phyloP scores from a whole-genome alignment of 345 rosid species.

The Brassica nigra region DNA sequence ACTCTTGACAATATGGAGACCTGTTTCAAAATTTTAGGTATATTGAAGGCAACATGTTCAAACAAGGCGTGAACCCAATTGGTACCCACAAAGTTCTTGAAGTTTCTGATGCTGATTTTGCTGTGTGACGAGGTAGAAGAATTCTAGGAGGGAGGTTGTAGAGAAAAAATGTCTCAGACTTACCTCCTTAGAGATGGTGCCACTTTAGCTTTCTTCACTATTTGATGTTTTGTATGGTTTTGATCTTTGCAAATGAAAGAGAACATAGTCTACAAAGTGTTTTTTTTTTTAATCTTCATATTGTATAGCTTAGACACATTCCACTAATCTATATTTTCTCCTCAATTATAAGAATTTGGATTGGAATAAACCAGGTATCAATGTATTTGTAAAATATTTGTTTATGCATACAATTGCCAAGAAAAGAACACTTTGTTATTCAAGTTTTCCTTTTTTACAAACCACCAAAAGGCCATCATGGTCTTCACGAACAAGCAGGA shows the following conservation, averaged over 20 bases:
- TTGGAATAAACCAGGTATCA: neutral
- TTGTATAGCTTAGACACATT: constrained; percentile 37
- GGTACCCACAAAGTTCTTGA: constrained; percentile 87
- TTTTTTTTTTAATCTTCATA: neutral
- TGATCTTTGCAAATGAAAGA: constrained; percentile 28
- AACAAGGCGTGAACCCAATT: constrained; percentile 77
- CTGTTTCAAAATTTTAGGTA: constrained; percentile 54
- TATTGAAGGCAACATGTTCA: constrained; percentile 85
- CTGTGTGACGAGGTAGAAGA: constrained; percentile 39
- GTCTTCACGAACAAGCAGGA: constrained; percentile 56
- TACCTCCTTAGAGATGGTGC: constrained; percentile 22
- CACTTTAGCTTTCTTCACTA: constrained; percentile 23
- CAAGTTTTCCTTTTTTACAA: neutral
- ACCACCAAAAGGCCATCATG: neutral
- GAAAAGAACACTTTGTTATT: neutral
- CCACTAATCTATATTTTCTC: constrained; percentile 21
- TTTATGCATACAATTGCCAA: constrained; percentile 14
- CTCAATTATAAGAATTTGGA: neutral
- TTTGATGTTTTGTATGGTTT: constrained; percentile 28
- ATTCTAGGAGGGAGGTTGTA: constrained; percentile 20
- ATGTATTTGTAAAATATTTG: neutral
- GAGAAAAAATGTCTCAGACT: constrained; percentile 33
- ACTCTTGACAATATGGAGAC: neutral
- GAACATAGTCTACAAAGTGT: constrained; percentile 21
- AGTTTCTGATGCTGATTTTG: constrained; percentile 83